A percentile compares a stretch with the other conserved stretches of the same genome.
Evolutionary conservation across 768 basidiomycete species (phyloP).

Genomic region (Leccinum arenicola): DNA sequence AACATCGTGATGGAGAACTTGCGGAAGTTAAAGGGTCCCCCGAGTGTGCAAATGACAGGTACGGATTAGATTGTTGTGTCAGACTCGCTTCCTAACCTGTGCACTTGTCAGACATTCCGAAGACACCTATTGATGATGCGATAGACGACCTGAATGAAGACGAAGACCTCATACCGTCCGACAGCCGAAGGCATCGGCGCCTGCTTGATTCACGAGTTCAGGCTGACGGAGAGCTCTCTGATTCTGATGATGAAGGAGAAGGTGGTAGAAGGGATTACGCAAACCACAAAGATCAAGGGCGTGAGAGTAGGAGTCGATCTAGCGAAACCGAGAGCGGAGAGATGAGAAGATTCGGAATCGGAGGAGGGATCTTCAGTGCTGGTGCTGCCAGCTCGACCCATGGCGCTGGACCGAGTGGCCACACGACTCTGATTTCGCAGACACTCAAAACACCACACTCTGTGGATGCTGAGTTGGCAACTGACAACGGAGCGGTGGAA

Average conservation of each 20-base stretch:
- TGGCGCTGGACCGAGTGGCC: conserved; percentile 74
- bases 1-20: conserved; percentile 90
- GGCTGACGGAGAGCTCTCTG: conserved; percentile 86
- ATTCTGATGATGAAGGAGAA: conserved; percentile 97
- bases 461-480: conserved; percentile 35
- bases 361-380: conserved; percentile 69
- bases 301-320: conserved; percentile 38
- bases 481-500: conserved; percentile 17
- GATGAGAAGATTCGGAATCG: conserved; percentile 60
- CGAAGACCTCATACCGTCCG: conserved; percentile 75
- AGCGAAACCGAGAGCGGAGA: conserved; percentile 43
- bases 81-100: background rate
- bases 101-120: conserved; percentile 66
- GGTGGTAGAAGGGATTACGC: conserved; percentile 75
- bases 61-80: conserved; percentile 15
- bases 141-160: conserved; percentile 80
- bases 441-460: conserved; percentile 22
- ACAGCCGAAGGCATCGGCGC: conserved; percentile 73
- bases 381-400: conserved; percentile 54
- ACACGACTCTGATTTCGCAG: conserved; percentile 44
- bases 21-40: conserved; percentile 81
- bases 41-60: conserved; percentile 92
- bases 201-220: conserved; percentile 81
- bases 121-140: conserved; percentile 79
- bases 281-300: conserved; percentile 52